Percentiles rank a stretch among this genome's conserved stretches.
Conservation (phyloP, 148 eudicot species). For the Rhododendron henanense region DNA sequence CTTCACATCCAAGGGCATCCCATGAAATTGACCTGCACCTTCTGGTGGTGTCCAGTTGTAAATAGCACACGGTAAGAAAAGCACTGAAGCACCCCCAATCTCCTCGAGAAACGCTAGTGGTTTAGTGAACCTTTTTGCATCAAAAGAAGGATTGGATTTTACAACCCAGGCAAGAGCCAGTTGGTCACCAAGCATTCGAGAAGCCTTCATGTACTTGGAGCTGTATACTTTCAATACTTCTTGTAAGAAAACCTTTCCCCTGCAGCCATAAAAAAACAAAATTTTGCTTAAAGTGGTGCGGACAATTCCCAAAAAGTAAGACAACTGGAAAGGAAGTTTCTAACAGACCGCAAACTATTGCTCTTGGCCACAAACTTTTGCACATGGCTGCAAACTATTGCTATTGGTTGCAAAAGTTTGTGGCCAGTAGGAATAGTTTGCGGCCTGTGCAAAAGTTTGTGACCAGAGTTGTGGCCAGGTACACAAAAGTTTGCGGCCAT, state of each 20-base stretch:
- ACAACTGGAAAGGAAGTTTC: not conserved
- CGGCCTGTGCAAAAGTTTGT: too few relatives aligned
- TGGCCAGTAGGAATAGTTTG: too few relatives aligned
- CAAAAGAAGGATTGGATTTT: constrained; percentile 66
- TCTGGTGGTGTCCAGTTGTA: constrained; percentile 99
- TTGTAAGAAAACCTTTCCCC: constrained; percentile 67
- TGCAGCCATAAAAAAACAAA: constrained; percentile 28
- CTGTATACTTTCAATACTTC: constrained; percentile 72
- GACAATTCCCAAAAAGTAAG: not conserved
- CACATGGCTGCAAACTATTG: too few relatives aligned
- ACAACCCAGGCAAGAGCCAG: constrained; percentile 91
- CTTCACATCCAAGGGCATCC: constrained; percentile 98
- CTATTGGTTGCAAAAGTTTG: too few relatives aligned
- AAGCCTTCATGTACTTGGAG: constrained; percentile 81
- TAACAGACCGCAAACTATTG: too few relatives aligned
- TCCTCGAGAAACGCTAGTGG: constrained; percentile 54
- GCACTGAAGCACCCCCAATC: constrained; percentile 59
- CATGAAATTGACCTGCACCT: constrained; percentile 98
- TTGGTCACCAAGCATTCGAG: constrained; percentile 97
- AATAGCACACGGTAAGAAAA: constrained; percentile 77
- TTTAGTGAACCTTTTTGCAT: constrained; percentile 54
- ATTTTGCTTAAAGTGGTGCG: not conserved
- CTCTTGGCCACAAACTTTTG: too few relatives aligned
- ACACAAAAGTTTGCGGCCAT: too few relatives aligned
- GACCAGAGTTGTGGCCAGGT: too few relatives aligned